Conservation (phyloP, 106 monocot species). For the Phalaenopsis equestris region DNA sequence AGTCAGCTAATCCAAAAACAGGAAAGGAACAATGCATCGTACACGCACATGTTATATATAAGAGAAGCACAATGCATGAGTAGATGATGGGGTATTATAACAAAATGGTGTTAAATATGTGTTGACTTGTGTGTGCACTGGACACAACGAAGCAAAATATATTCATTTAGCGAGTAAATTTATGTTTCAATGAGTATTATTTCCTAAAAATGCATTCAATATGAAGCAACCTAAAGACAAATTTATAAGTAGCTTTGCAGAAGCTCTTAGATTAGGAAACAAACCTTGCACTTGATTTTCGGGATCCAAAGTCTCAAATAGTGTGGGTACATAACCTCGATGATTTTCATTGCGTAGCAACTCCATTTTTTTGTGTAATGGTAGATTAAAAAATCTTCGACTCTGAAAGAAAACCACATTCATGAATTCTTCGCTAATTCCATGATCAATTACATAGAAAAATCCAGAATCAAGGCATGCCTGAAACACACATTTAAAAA, state of each 20-base stretch:
- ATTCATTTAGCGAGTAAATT: neutral
- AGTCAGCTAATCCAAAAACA: no score
- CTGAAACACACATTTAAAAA: slow-evolving; percentile 23
- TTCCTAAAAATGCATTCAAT: neutral
- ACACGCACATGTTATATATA: no score
- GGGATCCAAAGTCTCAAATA: slow-evolving; percentile 70
- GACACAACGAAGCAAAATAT: neutral
- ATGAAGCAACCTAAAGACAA: neutral
- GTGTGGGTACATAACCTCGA: slow-evolving; percentile 74
- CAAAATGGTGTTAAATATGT: no score
- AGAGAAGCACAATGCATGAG: no score
- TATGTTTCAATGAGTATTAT: neutral
- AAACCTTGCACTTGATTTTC: slow-evolving; percentile 76
- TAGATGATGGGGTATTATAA: no score
- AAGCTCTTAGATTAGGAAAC: slow-evolving; percentile 2
- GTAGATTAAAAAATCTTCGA: slow-evolving; percentile 63
- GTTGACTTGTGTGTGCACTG: neutral
- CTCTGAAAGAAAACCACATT: slow-evolving; percentile 63
- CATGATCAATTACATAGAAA: slow-evolving; percentile 74
- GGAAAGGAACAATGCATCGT: no score
- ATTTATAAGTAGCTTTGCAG: neutral
- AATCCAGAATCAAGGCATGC: slow-evolving; percentile 81
- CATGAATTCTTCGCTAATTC: slow-evolving; percentile 73
- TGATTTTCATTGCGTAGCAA: slow-evolving; percentile 74
- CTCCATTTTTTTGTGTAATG: slow-evolving; percentile 59